Conservation (phyloP, 83 land plant genomes). For the Isoetes engelmannii region DNA sequence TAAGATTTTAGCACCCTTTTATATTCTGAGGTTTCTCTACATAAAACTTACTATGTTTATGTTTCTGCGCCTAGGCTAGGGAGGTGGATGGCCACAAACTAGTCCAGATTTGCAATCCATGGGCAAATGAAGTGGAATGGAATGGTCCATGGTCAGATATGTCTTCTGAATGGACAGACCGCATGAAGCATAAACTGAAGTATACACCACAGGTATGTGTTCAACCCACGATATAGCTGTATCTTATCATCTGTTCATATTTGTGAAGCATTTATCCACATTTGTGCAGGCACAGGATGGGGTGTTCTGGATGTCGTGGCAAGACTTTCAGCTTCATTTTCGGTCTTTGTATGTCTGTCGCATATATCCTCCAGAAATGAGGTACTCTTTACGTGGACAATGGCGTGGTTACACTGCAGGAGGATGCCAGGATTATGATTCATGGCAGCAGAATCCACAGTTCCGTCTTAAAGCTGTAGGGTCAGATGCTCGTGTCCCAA, state of each 20-base stretch:
- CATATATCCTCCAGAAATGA: conserved; percentile 96
- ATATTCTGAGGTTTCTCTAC: not conserved
- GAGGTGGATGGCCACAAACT: conserved; percentile 99
- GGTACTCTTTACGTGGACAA: conserved; percentile 85
- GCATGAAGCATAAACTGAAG: conserved; percentile 98
- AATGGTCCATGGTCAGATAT: conserved; percentile 99
- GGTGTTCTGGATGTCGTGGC: conserved; percentile 99
- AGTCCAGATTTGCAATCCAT: conserved; percentile 95
- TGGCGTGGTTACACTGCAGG: conserved; percentile 98
- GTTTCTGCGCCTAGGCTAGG: conserved; percentile 47
- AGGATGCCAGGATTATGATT: conserved; percentile 88
- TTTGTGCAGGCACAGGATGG: conserved; percentile 84
- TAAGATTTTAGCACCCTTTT: not conserved
- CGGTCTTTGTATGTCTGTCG: conserved; percentile 95
- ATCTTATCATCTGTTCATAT: not conserved
- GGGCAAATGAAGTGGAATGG: conserved; percentile 99
- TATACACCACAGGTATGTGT: conserved; percentile 80
- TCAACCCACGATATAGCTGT: too few relatives aligned
- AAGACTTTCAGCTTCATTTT: conserved; percentile 97
- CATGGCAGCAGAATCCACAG: conserved; percentile 98
- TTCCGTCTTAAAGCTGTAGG: conserved; percentile 83
- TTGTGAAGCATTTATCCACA: not conserved
- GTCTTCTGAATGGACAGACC: conserved; percentile 96
- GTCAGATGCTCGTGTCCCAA: conserved; percentile 71
- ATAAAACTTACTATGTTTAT: not conserved